phyloP scores from a whole-genome alignment of 306 rosid genomes.

The Ormosia emarginata region DNA sequence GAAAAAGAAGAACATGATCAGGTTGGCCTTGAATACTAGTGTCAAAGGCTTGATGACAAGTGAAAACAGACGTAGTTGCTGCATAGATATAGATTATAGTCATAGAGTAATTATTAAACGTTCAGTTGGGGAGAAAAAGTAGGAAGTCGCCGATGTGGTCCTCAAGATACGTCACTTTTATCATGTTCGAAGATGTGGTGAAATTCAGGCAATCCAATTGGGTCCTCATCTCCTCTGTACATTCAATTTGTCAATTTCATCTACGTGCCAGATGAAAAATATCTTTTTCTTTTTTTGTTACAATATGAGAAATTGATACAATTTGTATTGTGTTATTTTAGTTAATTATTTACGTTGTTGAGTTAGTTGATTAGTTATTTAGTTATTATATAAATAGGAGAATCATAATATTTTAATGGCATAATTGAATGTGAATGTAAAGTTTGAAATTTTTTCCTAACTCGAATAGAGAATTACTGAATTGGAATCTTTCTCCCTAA shows the following conservation, averaged over 20 bases:
- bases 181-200: conserved; percentile 42
- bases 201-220: conserved; percentile 63
- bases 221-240: conserved; percentile 38
- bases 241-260: conserved; percentile 19
- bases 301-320: not conserved
- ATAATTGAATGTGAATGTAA: no score
- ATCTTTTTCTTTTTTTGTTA: not conserved
- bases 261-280: not conserved
- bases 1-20: not conserved
- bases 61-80: not conserved
- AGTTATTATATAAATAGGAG: no score
- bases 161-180: conserved; percentile 23
- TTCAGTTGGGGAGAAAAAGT: not conserved
- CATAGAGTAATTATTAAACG: not conserved
- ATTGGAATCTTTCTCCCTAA: no score
- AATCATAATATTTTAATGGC: no score
- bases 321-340: no score
- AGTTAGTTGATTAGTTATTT: no score
- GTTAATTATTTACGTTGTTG: no score
- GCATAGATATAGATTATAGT: not conserved
- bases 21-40: not conserved
- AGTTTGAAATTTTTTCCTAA: no score
- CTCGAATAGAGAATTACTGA: no score
- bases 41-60: not conserved
- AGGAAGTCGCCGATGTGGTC: conserved; percentile 25